Evolutionary conservation across 2,329 filamentous ascomycete genomes (phyloP).

Genomic region (Penicillium polonicum): DNA sequence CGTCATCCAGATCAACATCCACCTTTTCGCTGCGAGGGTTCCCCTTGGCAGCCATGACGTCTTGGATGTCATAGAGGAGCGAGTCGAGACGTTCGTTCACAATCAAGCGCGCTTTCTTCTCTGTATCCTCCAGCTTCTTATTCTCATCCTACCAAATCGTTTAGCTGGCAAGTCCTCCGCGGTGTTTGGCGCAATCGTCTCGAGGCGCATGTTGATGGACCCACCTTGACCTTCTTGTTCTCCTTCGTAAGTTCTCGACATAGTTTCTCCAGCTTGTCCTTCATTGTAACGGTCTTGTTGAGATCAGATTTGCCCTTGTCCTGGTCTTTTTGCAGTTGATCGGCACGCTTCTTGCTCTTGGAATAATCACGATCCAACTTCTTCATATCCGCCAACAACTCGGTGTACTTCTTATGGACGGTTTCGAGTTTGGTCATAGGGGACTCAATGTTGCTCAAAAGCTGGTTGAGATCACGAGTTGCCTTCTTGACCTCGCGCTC

Average conservation of each 20-base stretch:
- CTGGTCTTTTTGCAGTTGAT: constrained; percentile 94
- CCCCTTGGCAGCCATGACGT: constrained; percentile 83
- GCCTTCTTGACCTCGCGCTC: constrained; percentile 93
- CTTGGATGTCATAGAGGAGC: constrained; percentile 79
- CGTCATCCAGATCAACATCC: constrained; percentile 83
- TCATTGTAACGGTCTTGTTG: constrained; percentile 84
- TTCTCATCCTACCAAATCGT: constrained; percentile 70
- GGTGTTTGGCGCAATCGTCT: neutral
- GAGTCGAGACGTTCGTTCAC: constrained; percentile 83
- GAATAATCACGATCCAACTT: constrained; percentile 88
- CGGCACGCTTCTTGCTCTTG: constrained; percentile 93
- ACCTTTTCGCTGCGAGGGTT: constrained; percentile 75
- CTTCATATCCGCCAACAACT: constrained; percentile 92
- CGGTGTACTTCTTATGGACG: constrained; percentile 85
- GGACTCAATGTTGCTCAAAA: constrained; percentile 83
- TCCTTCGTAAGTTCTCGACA: constrained; percentile 93
- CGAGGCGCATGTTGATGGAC: constrained; percentile 21
- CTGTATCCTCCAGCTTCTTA: constrained; percentile 81
- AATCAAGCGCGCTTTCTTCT: constrained; percentile 76
- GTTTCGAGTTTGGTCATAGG: constrained; percentile 89
- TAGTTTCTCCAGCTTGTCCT: constrained; percentile 95
- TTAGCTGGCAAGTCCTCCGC: constrained; percentile 5
- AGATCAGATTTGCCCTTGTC: constrained; percentile 85
- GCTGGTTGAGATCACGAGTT: constrained; percentile 82
- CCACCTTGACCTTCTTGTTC: constrained; percentile 96